These are phyloP conservation scores for Ballota nigra DNA, from an alignment of 257 asterid species.

Conservation along the genomic window DNA sequence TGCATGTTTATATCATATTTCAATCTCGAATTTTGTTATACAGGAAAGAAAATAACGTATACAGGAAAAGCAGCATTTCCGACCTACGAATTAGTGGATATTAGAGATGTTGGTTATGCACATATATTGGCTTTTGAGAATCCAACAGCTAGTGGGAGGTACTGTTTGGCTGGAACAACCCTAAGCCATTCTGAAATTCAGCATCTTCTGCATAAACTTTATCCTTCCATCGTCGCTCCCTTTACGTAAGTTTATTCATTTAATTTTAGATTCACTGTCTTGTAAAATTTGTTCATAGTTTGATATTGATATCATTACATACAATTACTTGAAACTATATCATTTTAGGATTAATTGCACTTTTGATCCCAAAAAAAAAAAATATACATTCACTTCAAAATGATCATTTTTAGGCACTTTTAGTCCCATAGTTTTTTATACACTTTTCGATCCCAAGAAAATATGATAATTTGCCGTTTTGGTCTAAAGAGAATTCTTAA, in stretches of 20 bases:
- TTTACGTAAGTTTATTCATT: constrained; percentile 2
- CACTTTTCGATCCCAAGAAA: no score
- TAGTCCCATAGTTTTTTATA: no score
- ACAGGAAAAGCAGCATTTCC: neutral
- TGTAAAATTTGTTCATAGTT: no score
- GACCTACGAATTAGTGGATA: constrained; percentile 28
- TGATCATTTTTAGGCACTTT: no score
- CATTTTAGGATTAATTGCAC: no score
- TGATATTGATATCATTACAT: no score
- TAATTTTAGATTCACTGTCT: no score
- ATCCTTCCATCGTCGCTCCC: constrained; percentile 29
- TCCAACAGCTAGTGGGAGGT: constrained; percentile 38
- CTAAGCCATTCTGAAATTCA: constrained; percentile 1
- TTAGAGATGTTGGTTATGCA: constrained; percentile 43
- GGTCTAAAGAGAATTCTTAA: no score
- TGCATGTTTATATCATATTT: neutral
- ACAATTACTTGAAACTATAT: no score
- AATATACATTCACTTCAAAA: no score
- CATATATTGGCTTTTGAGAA: constrained; percentile 45
- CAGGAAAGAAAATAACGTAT: constrained; percentile 15
- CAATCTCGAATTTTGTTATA: neutral
- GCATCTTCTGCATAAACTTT: constrained; percentile 25
- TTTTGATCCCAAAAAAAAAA: no score
- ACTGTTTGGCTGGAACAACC: constrained; percentile 26
- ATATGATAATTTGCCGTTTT: no score